A percentile compares a stretch with the other conserved stretches of the same genome.
Conservation (phyloP, 257 asterid genomes). For the Mitragyna speciosa region DNA sequence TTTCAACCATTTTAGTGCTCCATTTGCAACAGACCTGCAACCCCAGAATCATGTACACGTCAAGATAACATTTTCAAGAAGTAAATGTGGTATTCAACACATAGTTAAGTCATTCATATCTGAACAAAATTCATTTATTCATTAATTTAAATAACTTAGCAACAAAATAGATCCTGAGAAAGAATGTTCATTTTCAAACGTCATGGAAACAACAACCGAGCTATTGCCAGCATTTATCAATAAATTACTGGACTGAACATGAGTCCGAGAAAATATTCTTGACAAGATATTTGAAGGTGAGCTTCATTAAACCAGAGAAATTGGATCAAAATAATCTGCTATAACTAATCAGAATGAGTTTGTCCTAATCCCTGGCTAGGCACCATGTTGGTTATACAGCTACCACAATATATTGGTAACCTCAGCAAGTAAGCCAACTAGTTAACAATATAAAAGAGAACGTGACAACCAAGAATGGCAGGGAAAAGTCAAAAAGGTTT, state of each 20-base stretch:
- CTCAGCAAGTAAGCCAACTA: not conserved
- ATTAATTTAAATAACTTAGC: not conserved
- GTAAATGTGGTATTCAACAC: too few species aligned
- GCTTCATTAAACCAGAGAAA: not conserved
- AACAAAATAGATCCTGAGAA: not conserved
- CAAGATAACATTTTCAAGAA: slow-evolving; percentile 6
- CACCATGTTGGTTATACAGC: not conserved
- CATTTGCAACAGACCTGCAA: slow-evolving; percentile 70
- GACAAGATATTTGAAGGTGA: not conserved
- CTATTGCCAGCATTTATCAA: not conserved
- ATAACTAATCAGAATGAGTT: not conserved
- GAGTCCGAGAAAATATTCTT: not conserved
- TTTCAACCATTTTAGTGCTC: slow-evolving; percentile 75
- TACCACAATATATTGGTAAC: not conserved
- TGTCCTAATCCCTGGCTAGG: not conserved
- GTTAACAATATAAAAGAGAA: not conserved
- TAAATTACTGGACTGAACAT: not conserved
- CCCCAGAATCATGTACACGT: not conserved
- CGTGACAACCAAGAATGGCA: not conserved
- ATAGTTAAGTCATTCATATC: too few species aligned
- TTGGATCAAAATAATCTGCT: not conserved
- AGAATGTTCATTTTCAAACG: not conserved
- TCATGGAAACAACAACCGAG: not conserved
- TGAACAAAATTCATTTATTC: not conserved
- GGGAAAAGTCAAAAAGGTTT: not conserved